Conservation (phyloP, 2,329 filamentous ascomycete genomes). For the Fonsecaea multimorphosa region DNA sequence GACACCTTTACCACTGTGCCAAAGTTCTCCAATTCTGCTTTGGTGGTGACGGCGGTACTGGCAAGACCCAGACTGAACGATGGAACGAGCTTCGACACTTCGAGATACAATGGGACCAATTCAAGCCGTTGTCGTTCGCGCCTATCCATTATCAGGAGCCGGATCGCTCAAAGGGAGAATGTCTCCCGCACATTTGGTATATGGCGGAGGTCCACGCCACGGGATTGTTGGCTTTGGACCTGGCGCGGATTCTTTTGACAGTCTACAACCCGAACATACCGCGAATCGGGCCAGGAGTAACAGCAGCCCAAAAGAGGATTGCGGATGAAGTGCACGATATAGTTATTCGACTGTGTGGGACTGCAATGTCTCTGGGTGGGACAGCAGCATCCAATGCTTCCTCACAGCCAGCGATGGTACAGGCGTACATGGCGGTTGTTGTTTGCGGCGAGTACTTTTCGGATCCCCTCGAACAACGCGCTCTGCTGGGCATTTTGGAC, state of each 20-base stretch:
- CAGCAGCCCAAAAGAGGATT: constrained; percentile 27
- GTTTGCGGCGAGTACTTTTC: constrained; percentile 38
- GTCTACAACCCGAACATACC: constrained; percentile 42
- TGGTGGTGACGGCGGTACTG: constrained; percentile 36
- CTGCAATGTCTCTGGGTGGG: constrained; percentile 64
- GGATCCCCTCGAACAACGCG: constrained; percentile 33
- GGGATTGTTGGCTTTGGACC: constrained; percentile 38
- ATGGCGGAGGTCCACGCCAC: constrained; percentile 40
- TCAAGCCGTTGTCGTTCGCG: constrained; percentile 37
- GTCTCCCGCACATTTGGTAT: constrained; percentile 42
- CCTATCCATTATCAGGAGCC: constrained; percentile 39
- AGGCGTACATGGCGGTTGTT: constrained; percentile 38
- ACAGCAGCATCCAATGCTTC: constrained; percentile 63
- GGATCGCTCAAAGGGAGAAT: constrained; percentile 33
- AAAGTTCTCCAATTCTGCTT: constrained; percentile 70
- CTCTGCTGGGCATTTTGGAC: constrained; percentile 38
- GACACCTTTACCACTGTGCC: constrained; percentile 67
- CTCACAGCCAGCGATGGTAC: constrained; percentile 62
- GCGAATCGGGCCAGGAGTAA: constrained; percentile 38
- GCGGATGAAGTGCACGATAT: constrained; percentile 46
- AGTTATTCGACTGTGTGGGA: constrained; percentile 64
- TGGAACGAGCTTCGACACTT: constrained; percentile 39
- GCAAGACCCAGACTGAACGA: constrained; percentile 24
- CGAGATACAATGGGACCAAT: constrained; percentile 37
- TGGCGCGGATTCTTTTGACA: constrained; percentile 40